Conservation (phyloP, 2,329 filamentous ascomycete genomes). For the Daldinia eschscholtzii region DNA sequence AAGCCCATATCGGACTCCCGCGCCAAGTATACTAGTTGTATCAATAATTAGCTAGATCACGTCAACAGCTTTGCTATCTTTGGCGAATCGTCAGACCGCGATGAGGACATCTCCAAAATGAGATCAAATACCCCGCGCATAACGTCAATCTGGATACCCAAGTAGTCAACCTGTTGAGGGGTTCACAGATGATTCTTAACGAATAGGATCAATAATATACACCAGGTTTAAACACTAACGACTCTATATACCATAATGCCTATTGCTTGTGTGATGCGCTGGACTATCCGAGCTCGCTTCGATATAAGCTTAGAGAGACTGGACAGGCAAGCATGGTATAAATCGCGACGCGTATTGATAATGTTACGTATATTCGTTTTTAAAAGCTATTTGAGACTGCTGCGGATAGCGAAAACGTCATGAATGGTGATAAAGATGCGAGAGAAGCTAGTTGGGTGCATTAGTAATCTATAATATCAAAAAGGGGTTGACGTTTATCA, state of each 20-base stretch:
- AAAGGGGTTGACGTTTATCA: neutral
- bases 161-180: constrained; percentile 19
- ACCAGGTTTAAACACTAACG: constrained; percentile 1
- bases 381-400: too few species aligned
- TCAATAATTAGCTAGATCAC: constrained; percentile 36
- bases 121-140: constrained; percentile 44
- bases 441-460: neutral
- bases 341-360: neutral
- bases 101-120: constrained; percentile 36
- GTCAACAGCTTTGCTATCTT: constrained; percentile 35
- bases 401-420: neutral
- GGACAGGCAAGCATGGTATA: neutral
- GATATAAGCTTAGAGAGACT: neutral
- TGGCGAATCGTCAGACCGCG: constrained; percentile 31
- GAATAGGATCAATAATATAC: constrained; percentile 20
- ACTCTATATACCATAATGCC: neutral
- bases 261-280: neutral
- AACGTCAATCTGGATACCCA: constrained; percentile 32
- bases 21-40: constrained; percentile 18
- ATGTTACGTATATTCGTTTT: neutral
- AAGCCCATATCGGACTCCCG: constrained; percentile 19
- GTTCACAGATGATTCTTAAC: constrained; percentile 9
- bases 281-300: neutral
- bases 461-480: constrained; percentile 1
- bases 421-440: neutral